phyloP scores from a whole-genome alignment of 2,329 filamentous ascomycete genomes.

The Ascosphaera apis region DNA sequence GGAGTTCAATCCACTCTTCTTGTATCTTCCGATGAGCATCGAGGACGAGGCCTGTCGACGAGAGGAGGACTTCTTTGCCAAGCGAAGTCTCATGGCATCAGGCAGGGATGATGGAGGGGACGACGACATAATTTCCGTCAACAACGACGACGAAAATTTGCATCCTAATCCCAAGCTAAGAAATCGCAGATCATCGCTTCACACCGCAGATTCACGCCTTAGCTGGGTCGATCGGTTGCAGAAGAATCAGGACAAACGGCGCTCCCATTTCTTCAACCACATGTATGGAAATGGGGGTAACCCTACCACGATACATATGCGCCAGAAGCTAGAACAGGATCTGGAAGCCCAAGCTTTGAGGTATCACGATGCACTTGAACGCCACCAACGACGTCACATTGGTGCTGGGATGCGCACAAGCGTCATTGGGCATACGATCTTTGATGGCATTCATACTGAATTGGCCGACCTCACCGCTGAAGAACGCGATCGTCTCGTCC shows the following conservation, averaged over 20 bases:
- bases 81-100: slow-evolving; percentile 32
- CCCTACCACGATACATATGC: slow-evolving; percentile 8
- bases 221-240: slow-evolving; percentile 4
- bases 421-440: slow-evolving; percentile 55
- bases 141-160: slow-evolving; percentile 18
- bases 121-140: slow-evolving; percentile 22
- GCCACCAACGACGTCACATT: slow-evolving; percentile 8
- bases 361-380: slow-evolving; percentile 13
- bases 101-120: slow-evolving; percentile 33
- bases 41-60: slow-evolving; percentile 87
- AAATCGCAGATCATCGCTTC: slow-evolving; percentile 12
- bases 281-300: background rate
- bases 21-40: slow-evolving; percentile 79
- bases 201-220: slow-evolving; percentile 2
- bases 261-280: slow-evolving; percentile 17
- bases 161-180: slow-evolving; percentile 27
- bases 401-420: slow-evolving; percentile 18
- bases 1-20: slow-evolving; percentile 65
- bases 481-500: slow-evolving; percentile 64
- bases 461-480: slow-evolving; percentile 83
- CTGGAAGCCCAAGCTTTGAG: slow-evolving; percentile 9
- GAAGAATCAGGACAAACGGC: slow-evolving; percentile 7
- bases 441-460: slow-evolving; percentile 71
- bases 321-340: slow-evolving; percentile 14
- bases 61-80: slow-evolving; percentile 73